phyloP scores from a whole-genome alignment of 192 early-diverging fungal species.

The Irineochytrium annulatum region DNA sequence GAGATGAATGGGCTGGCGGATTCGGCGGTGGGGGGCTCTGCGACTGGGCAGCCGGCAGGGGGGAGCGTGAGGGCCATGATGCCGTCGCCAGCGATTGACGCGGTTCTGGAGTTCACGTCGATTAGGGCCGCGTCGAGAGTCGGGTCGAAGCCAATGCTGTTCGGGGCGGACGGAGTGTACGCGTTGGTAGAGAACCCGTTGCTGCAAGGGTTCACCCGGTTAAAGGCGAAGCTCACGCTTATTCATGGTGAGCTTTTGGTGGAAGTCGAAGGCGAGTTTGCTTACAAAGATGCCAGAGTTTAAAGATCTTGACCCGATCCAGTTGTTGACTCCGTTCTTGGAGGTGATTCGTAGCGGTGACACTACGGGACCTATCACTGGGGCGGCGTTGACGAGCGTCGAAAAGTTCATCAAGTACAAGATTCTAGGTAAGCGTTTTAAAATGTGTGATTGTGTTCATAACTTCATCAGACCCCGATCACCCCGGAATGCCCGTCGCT shows the following conservation, averaged over 20 bases:
- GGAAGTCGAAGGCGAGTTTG: not conserved
- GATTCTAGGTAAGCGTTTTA: constrained; percentile 47
- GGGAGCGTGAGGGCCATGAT: not conserved
- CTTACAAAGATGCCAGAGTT: constrained; percentile 31
- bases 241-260: constrained; percentile 15
- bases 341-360: constrained; percentile 87
- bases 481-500: constrained; percentile 64
- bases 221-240: constrained; percentile 55
- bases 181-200: constrained; percentile 52
- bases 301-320: constrained; percentile 47
- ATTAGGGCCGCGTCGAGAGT: too few species aligned
- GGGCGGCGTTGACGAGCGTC: constrained; percentile 81
- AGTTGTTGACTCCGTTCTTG: constrained; percentile 87
- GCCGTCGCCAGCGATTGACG: constrained; percentile 6
- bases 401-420: constrained; percentile 86
- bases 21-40: not conserved
- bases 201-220: constrained; percentile 64
- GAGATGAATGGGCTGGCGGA: not conserved
- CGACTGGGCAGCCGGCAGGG: not conserved
- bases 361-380: constrained; percentile 92
- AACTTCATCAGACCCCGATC: constrained; percentile 44
- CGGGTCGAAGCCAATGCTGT: not conserved
- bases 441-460: not conserved
- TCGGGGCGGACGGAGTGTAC: not conserved
- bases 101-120: constrained; percentile 24